Evolutionary conservation across 805 yeast species (phyloP).

Genomic region (Wickerhamomyces rabaulensis): DNA sequence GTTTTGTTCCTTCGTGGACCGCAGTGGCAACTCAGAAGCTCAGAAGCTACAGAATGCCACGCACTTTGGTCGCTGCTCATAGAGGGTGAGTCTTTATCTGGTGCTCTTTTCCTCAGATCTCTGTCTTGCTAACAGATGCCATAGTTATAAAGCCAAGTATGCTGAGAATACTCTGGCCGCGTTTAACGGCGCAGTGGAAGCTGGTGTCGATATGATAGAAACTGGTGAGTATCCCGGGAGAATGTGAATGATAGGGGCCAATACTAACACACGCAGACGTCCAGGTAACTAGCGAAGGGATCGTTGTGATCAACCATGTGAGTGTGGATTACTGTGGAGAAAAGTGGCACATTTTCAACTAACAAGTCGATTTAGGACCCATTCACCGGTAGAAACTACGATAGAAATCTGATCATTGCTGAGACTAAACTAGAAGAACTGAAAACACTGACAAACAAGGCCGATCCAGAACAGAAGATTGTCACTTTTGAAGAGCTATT

Average conservation of each 20-base stretch:
- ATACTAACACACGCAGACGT: slow-evolving; percentile 30
- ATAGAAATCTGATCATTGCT: slow-evolving; percentile 31
- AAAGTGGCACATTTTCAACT: neutral
- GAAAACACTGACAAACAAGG: slow-evolving; percentile 28
- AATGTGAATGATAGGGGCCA: too few relatives aligned
- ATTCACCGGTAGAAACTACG: slow-evolving; percentile 44
- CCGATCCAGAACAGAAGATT: slow-evolving; percentile 31
- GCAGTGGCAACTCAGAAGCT: too few relatives aligned
- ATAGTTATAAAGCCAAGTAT: slow-evolving; percentile 27
- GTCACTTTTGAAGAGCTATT: slow-evolving; percentile 37
- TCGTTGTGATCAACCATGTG: slow-evolving; percentile 45
- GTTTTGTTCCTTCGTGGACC: neutral
- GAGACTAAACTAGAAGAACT: slow-evolving; percentile 32
- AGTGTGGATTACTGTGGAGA: too few relatives aligned
- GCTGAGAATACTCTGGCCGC: slow-evolving; percentile 45
- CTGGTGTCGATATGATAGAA: slow-evolving; percentile 40
- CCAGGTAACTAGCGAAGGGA: slow-evolving; percentile 49
- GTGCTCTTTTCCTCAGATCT: too few relatives aligned
- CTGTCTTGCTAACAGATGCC: neutral
- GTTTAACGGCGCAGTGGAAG: slow-evolving; percentile 41
- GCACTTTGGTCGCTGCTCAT: slow-evolving; percentile 4
- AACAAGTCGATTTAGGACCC: slow-evolving; percentile 28
- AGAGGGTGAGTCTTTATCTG: slow-evolving; percentile 12
- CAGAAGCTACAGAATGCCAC: too few relatives aligned
- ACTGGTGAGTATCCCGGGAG: slow-evolving; percentile 25